Evolutionary conservation across 495 filamentous ascomycete species (phyloP).

Genomic region (Penicillium cinerascens): DNA sequence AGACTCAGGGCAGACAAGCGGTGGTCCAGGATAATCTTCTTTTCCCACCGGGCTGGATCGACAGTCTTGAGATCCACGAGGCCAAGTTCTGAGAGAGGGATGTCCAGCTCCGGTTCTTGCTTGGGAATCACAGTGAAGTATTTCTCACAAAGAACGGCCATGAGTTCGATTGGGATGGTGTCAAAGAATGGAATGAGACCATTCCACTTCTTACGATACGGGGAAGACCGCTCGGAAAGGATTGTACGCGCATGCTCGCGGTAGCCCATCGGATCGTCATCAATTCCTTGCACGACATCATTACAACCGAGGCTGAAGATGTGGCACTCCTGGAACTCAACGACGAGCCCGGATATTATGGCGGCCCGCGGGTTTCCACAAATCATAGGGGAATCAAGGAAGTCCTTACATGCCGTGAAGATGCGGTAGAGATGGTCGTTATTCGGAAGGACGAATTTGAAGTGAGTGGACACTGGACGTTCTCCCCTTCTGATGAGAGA

Average conservation of each 20-base stretch:
- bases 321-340: conserved; percentile 24
- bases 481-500: conserved; percentile 20
- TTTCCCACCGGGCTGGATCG: conserved; percentile 17
- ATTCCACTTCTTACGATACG: conserved; percentile 32
- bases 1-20: conserved; percentile 29
- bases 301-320: conserved; percentile 18
- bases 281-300: neutral
- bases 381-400: conserved; percentile 27
- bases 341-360: conserved; percentile 20
- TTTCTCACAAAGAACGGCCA: conserved; percentile 35
- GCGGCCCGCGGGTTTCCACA: conserved; percentile 23
- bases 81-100: conserved; percentile 19
- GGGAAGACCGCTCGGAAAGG: conserved; percentile 14
- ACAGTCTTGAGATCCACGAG: conserved; percentile 21
- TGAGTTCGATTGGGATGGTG: conserved; percentile 22
- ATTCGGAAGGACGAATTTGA: conserved; percentile 27
- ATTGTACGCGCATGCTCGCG: conserved; percentile 25
- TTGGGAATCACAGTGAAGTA: conserved; percentile 28
- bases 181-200: conserved; percentile 22
- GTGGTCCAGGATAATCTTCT: conserved; percentile 28
- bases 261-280: conserved; percentile 33
- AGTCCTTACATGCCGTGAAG: conserved; percentile 29
- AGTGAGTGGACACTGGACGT: conserved; percentile 8
- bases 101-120: conserved; percentile 8
- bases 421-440: conserved; percentile 32